phyloP scores from a whole-genome alignment of 176 grass and related monocot genomes.

The Zoysia pacifica region DNA sequence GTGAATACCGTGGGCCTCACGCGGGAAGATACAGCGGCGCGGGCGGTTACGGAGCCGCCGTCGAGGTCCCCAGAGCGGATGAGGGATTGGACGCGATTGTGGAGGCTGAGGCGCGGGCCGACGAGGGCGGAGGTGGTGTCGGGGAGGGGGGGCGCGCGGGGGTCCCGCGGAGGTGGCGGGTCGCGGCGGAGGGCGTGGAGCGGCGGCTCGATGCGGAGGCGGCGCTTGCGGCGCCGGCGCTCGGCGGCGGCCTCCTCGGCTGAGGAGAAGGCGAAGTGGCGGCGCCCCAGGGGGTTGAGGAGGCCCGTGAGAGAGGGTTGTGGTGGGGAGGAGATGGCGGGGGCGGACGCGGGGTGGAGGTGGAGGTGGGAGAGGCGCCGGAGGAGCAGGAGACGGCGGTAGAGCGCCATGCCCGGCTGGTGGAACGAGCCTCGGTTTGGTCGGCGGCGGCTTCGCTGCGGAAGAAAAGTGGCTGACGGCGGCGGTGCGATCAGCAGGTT shows the following conservation, averaged over 20 bases:
- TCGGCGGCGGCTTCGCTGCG: neutral
- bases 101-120: slow-evolving; percentile 36
- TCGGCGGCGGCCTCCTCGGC: slow-evolving; percentile 52
- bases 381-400: slow-evolving; percentile 20
- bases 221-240: slow-evolving; percentile 56
- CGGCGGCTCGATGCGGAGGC: slow-evolving; percentile 45
- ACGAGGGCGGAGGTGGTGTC: slow-evolving; percentile 30
- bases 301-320: slow-evolving; percentile 8
- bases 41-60: slow-evolving; percentile 16
- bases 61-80: slow-evolving; percentile 31
- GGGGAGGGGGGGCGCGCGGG: slow-evolving; percentile 32
- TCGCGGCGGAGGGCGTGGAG: slow-evolving; percentile 45
- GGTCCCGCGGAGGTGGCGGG: slow-evolving; percentile 26
- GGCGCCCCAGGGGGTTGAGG: slow-evolving; percentile 9
- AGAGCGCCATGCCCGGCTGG: slow-evolving; percentile 25
- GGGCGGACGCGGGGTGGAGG: neutral
- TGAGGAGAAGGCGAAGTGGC: slow-evolving; percentile 33
- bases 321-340: neutral
- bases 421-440: neutral
- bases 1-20: slow-evolving; percentile 73
- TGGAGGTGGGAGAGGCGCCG: slow-evolving; percentile 10
- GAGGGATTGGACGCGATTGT: slow-evolving; percentile 38
- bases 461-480: neutral
- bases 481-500: neutral
- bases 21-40: slow-evolving; percentile 41